Evolutionary conservation across 768 basidiomycete genomes (phyloP), one percentile per base, ranked within the genome.

Genomic region (Sporobolomyces phaffii): DNA sequence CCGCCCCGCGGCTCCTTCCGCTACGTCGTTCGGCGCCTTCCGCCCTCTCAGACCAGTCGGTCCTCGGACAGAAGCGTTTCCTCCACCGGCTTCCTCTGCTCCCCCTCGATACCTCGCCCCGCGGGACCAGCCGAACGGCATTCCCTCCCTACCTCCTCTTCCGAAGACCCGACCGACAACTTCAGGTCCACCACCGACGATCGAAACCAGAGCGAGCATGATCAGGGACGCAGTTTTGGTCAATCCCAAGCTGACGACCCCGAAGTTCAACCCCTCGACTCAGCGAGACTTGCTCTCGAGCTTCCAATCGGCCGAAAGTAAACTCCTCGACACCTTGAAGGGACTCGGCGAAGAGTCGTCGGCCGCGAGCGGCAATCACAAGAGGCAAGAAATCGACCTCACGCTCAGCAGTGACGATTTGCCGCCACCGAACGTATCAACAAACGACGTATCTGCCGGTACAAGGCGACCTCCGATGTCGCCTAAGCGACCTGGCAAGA

Each of bases 221-320:
- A 56, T 70, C 44, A 11, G 26, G 20, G 62, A 70, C 28, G 69
- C 62, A 0, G 61, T 66, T 6, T 47, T 70, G 26, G 51, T 70
- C 40, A 70, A 70, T 34, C 69, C 69, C 10, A 38, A 2, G 6
- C 48, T 60, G 11, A 1, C 7, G 6, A 31, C 36, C 14, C 47
- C 52, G 11, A 28, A 17, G 1, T 14, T 40, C 40, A 49, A 44
- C 41, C 48, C 61, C 10, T 29, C 33, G 26, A 65, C 57, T 28
- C 28, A 49, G n/a, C 22, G n/a, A 17, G 68, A 69, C 38, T 26
- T 70, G 9, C 49, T 70, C 26, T 54, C 60, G 33, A 48, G 28
- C 17, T 70, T 70, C 33, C 58, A 65, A 33, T 34, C 26, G 43
- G 26, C 15, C 3, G 56, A 31, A 13, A n/a, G 5, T 7, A 58